Evolutionary conservation across 2,329 filamentous ascomycete genomes (phyloP).

Genomic region (Leptodontidium sp.): DNA sequence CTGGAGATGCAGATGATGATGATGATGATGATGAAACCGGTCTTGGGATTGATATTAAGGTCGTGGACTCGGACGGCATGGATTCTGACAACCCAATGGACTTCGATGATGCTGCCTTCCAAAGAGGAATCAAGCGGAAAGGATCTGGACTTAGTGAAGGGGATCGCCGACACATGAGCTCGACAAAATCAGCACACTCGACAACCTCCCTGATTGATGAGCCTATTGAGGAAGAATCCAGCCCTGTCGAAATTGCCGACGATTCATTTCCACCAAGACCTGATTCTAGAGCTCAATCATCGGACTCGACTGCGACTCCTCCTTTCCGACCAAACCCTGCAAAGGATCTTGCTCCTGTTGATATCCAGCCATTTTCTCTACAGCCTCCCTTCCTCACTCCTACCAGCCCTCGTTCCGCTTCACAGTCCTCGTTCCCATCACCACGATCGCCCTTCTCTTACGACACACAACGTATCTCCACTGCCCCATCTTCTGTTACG

Average conservation of each 20-base stretch:
- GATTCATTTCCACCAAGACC: slow-evolving; percentile 49
- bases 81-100: slow-evolving; percentile 52
- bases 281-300: slow-evolving; percentile 47
- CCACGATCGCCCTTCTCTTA: slow-evolving; percentile 74
- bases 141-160: slow-evolving; percentile 57
- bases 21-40: slow-evolving; percentile 42
- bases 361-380: slow-evolving; percentile 55
- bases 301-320: slow-evolving; percentile 45
- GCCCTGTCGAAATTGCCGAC: slow-evolving; percentile 50
- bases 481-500: slow-evolving; percentile 75
- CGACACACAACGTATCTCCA: slow-evolving; percentile 76
- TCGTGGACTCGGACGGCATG: slow-evolving; percentile 53
- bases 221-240: slow-evolving; percentile 55
- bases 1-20: slow-evolving; percentile 50
- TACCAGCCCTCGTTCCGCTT: slow-evolving; percentile 72
- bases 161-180: slow-evolving; percentile 47
- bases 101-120: slow-evolving; percentile 49
- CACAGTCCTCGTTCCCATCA: slow-evolving; percentile 63
- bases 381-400: slow-evolving; percentile 55
- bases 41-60: slow-evolving; percentile 53
- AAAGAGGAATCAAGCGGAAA: slow-evolving; percentile 51
- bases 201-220: slow-evolving; percentile 61
- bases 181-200: slow-evolving; percentile 58
- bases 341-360: slow-evolving; percentile 59
- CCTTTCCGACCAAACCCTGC: slow-evolving; percentile 40